Base-by-base conservation (phyloP, 139 green algal species). In the Spirogloea muscicola region DNA sequence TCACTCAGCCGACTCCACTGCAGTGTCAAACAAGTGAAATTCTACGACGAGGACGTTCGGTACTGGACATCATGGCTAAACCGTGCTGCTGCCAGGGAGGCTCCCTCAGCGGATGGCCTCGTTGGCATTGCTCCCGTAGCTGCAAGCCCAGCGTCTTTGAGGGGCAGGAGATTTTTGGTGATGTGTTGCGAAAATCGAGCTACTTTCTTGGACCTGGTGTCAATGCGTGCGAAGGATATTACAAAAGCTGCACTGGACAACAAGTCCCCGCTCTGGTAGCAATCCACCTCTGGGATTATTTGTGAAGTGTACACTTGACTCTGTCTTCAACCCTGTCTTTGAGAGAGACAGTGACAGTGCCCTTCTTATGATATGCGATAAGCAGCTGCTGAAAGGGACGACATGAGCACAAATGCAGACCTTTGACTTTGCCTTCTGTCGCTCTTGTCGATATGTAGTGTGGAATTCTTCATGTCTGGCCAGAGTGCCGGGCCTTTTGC, bases 1-100 rank as follows among this genome's bases (percentile, higher is more conserved):
- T n/a, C 9, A 13, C 25, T 21, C 10, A 31, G 25, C 25, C 29
- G 10, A 18, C 31, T 5, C n/a, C 27, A 41, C 58, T 21, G 68
- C 73, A 81, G 73, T 70, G 73, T 81, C 27, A 81, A 77, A 36
- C 27, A 77, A n/a, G 64, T 81, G 0, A 77, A 71, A 9, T 77
- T 81, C 29, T 81, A 71, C 38, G 73, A 81, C 37, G 73, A 81
- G 13, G 73, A 81, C 52, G 52, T 77, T n/a, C 73, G 73, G 21
- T 77, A 49, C 3, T 81, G 73, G 73, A 77, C 29, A 0, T 33
- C 38, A n/a, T 77, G 65, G 44, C 36, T 77, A 4, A 34, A 25
- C 0, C 73, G 64, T 9, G 18, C 73, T 36, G 64, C 64, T 27
- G 37, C 69, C 10, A 18, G 27, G 18, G 72, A 80, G 46, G 39